Conservation (phyloP, 1,139 yeast species). For the Geotrichum klebahnii region DNA sequence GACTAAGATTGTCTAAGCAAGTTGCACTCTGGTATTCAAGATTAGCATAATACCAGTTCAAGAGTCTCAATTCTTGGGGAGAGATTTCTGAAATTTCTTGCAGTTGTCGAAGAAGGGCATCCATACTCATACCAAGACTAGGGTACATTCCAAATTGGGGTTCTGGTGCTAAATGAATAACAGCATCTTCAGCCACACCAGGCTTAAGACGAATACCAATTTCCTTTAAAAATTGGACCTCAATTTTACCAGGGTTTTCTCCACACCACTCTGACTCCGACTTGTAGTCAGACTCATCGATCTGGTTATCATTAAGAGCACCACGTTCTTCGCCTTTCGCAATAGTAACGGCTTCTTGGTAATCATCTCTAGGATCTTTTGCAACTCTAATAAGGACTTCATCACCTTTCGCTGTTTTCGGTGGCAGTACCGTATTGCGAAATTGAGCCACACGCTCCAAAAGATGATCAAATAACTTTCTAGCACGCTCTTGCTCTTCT, state of each 20-base stretch:
- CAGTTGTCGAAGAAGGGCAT: conserved; percentile 37
- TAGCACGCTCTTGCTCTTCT: conserved; percentile 37
- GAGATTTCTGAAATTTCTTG: conserved; percentile 36
- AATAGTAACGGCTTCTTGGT: conserved; percentile 34
- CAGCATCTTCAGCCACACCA: conserved; percentile 24
- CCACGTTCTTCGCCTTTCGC: conserved; percentile 39
- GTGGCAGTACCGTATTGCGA: conserved; percentile 37
- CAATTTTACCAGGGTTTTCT: conserved; percentile 34
- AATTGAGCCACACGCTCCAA: conserved; percentile 40
- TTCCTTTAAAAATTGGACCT: conserved; percentile 33
- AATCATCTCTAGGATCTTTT: conserved; percentile 38
- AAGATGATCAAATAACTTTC: conserved; percentile 39
- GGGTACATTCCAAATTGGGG: conserved; percentile 40
- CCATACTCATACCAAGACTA: conserved; percentile 41
- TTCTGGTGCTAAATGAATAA: conserved; percentile 38
- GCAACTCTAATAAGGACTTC: conserved; percentile 39
- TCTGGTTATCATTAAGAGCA: conserved; percentile 19
- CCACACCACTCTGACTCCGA: conserved; percentile 20
- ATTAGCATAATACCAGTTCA: conserved; percentile 45
- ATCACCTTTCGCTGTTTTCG: conserved; percentile 41
- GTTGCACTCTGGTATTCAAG: conserved; percentile 43
- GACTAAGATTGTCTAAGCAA: conserved; percentile 38
- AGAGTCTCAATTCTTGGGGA: conserved; percentile 38
- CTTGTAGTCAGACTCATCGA: conserved; percentile 21
- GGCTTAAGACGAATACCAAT: conserved; percentile 34